Conservation (phyloP, 129 eudicot genomes). For the Heracleum sosnowskyi region DNA sequence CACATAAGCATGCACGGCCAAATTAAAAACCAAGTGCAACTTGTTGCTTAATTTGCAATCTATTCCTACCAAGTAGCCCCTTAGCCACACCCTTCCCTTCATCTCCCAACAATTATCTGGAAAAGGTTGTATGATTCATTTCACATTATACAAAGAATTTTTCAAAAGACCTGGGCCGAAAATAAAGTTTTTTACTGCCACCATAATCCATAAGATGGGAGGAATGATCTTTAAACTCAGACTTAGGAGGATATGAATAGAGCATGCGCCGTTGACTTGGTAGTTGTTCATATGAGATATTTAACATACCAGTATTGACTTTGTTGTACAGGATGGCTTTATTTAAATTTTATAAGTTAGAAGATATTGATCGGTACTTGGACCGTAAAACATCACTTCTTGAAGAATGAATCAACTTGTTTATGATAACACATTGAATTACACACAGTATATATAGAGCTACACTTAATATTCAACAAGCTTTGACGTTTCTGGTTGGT, state of each 20-base stretch:
- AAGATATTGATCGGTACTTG: background rate
- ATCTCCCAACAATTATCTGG: background rate
- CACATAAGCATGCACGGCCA: background rate
- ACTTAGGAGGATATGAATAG: background rate
- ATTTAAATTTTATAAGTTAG: too few species aligned
- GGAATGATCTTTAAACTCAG: background rate
- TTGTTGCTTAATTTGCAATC: background rate
- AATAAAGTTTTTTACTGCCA: background rate
- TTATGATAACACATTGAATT: background rate
- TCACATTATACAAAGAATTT: background rate
- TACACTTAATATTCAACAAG: background rate
- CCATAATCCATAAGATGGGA: background rate
- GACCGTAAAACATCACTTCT: background rate
- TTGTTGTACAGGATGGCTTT: background rate
- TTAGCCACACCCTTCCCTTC: background rate
- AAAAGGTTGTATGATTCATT: background rate
- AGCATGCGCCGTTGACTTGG: background rate
- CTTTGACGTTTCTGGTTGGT: background rate
- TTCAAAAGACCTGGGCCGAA: background rate
- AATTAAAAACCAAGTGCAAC: background rate
- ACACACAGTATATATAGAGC: background rate
- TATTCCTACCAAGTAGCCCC: background rate
- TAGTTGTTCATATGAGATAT: background rate
- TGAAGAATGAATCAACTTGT: background rate
- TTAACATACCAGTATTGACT: background rate